Percentiles rank a stretch among this genome's conserved stretches.
Conservation (phyloP, 192 early-diverging fungal species). For the Backusella liffmaniae region DNA sequence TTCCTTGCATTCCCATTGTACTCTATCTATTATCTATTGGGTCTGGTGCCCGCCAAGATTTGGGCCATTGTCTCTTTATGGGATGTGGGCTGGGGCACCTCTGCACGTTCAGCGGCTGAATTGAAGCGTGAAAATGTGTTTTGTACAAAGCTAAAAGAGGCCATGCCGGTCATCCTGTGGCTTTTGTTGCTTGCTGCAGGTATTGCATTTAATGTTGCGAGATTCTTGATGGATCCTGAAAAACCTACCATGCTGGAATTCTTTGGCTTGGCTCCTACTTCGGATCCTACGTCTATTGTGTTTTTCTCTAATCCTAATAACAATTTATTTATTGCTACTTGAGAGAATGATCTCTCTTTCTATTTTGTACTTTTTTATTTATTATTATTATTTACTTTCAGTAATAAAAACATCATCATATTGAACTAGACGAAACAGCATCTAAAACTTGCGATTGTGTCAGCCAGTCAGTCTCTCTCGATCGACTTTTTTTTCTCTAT, state of each 20-base stretch:
- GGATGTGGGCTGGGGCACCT: slow-evolving; percentile 61
- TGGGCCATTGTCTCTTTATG: slow-evolving; percentile 55
- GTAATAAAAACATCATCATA: neutral
- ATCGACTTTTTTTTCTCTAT: neutral
- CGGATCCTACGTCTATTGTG: slow-evolving; percentile 8
- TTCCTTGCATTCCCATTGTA: slow-evolving; percentile 52
- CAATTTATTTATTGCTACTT: slow-evolving; percentile 4
- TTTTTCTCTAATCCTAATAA: slow-evolving; percentile 6
- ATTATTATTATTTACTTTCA: neutral
- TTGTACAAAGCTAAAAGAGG: slow-evolving; percentile 26
- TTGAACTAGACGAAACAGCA: neutral
- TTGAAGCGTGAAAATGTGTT: slow-evolving; percentile 23
- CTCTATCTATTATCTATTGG: slow-evolving; percentile 51
- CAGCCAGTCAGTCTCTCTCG: no score
- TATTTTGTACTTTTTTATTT: neutral
- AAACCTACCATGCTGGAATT: neutral
- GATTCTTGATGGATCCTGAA: slow-evolving; percentile 17
- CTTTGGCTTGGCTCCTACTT: neutral
- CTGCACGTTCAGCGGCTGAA: slow-evolving; percentile 33
- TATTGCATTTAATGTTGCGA: slow-evolving; percentile 22
- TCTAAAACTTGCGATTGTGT: no score
- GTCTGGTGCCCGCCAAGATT: slow-evolving; percentile 57
- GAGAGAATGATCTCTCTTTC: neutral
- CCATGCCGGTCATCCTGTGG: slow-evolving; percentile 30
- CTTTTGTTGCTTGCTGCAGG: slow-evolving; percentile 16